These are phyloP conservation scores for Torulaspora gathmanii DNA, from an alignment of 805 yeast genomes.

Conservation along the genomic window DNA sequence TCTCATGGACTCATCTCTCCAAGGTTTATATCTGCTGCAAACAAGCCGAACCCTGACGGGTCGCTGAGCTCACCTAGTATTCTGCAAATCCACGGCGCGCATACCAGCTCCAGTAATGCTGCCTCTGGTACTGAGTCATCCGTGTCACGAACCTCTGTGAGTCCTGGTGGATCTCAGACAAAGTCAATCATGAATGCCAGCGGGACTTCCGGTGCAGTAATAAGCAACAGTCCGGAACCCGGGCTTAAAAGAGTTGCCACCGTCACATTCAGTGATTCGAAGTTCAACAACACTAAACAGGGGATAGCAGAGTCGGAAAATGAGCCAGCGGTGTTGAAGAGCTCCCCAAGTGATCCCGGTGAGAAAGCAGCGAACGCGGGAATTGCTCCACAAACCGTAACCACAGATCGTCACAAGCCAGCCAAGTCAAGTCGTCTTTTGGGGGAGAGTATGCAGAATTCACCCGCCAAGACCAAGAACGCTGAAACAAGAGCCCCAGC, in stretches of 20 bases:
- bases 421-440: slow-evolving; percentile 9
- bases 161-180: slow-evolving; percentile 27
- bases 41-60: slow-evolving; percentile 22
- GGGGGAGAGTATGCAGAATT: slow-evolving; percentile 6
- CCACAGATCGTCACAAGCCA: slow-evolving; percentile 12
- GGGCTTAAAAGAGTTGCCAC: slow-evolving; percentile 33
- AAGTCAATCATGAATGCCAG: slow-evolving; percentile 35
- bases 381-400: neutral
- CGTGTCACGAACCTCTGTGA: slow-evolving; percentile 18
- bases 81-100: slow-evolving; percentile 3
- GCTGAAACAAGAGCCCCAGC: slow-evolving; percentile 2
- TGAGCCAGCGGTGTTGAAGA: slow-evolving; percentile 9
- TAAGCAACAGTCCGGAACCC: slow-evolving; percentile 33
- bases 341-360: slow-evolving; percentile 12
- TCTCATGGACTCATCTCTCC: slow-evolving; percentile 19
- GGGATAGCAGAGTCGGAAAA: slow-evolving; percentile 6
- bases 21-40: slow-evolving; percentile 18
- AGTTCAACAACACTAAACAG: slow-evolving; percentile 16
- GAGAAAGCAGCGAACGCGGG: slow-evolving; percentile 4
- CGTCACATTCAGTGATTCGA: slow-evolving; percentile 32
- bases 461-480: slow-evolving; percentile 1
- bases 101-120: neutral
- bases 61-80: slow-evolving; percentile 13
- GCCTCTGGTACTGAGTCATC: slow-evolving; percentile 15
- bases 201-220: slow-evolving; percentile 35